Evolutionary conservation across 352 stramenopile species (phyloP).

Genomic region (Phytophthora parvispora): DNA sequence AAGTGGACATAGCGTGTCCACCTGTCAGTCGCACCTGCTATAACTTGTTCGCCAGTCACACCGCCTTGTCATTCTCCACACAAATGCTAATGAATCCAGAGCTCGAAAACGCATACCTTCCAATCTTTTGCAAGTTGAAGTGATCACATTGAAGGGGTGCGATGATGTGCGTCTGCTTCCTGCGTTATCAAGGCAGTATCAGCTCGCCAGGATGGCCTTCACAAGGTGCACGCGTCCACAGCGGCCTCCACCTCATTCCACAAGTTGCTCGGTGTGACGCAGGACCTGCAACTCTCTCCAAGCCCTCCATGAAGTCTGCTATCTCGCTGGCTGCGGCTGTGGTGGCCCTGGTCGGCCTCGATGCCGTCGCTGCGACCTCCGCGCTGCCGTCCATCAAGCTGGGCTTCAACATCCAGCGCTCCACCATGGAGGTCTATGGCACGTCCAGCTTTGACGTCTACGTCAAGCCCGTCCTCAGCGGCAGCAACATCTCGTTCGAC

Average conservation of each 20-base stretch:
- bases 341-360: constrained; percentile 2
- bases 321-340: not conserved
- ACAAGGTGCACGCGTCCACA: not conserved
- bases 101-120: constrained; percentile 10
- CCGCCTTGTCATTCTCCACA: not conserved
- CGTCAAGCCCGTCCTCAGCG: constrained; percentile 42
- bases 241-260: constrained; percentile 7
- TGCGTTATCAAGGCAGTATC: constrained; percentile 9
- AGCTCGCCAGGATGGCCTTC: constrained; percentile 29
- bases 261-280: constrained; percentile 15
- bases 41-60: constrained; percentile 1
- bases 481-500: constrained; percentile 48
- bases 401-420: constrained; percentile 58
- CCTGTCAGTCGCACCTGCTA: constrained; percentile 12
- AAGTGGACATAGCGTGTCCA: constrained; percentile 9
- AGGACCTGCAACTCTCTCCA: constrained; percentile 10
- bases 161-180: constrained; percentile 23
- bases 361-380: constrained; percentile 18
- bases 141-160: constrained; percentile 14
- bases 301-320: constrained; percentile 14
- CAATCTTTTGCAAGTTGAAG: constrained; percentile 21
- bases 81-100: not conserved
- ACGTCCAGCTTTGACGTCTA: constrained; percentile 52
- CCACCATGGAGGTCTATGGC: constrained; percentile 63
- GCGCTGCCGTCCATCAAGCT: constrained; percentile 46